Evolutionary conservation across 2,329 filamentous ascomycete genomes (phyloP).

Genomic region (Xylariaceae sp.): DNA sequence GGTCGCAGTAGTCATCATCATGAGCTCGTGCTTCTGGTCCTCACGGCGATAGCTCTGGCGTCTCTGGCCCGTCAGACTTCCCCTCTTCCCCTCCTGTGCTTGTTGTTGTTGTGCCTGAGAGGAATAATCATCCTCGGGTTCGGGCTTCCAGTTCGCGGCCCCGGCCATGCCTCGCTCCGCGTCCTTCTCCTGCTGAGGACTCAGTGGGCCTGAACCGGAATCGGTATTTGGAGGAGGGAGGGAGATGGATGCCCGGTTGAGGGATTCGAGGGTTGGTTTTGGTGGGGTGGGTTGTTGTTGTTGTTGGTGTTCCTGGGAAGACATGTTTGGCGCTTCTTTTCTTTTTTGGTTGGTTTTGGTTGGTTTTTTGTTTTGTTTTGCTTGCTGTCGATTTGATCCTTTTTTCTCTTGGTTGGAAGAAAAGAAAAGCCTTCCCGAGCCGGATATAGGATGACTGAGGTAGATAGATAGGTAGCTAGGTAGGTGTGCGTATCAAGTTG

Average conservation of each 20-base stretch:
- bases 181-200: slow-evolving; percentile 29
- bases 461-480: not conserved
- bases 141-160: slow-evolving; percentile 44
- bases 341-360: too few species aligned
- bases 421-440: too few species aligned
- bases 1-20: slow-evolving; percentile 33
- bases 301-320: slow-evolving; percentile 1
- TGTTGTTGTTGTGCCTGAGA: too few species aligned
- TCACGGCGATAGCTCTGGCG: slow-evolving; percentile 47
- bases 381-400: not conserved
- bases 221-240: too few species aligned
- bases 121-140: too few species aligned
- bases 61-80: too few species aligned
- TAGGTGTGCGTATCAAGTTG: too few species aligned
- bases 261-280: slow-evolving; percentile 10
- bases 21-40: slow-evolving; percentile 47
- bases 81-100: too few species aligned
- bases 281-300: not conserved
- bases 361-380: not conserved
- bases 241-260: too few species aligned
- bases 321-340: not conserved
- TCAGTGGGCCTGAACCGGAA: slow-evolving; percentile 17
- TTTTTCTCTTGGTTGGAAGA: not conserved
- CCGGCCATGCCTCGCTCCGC: slow-evolving; percentile 33
- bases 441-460: too few species aligned